These are phyloP conservation scores for Kodamaea arcana DNA, from an alignment of 1,139 yeast species.

Conservation along the genomic window DNA sequence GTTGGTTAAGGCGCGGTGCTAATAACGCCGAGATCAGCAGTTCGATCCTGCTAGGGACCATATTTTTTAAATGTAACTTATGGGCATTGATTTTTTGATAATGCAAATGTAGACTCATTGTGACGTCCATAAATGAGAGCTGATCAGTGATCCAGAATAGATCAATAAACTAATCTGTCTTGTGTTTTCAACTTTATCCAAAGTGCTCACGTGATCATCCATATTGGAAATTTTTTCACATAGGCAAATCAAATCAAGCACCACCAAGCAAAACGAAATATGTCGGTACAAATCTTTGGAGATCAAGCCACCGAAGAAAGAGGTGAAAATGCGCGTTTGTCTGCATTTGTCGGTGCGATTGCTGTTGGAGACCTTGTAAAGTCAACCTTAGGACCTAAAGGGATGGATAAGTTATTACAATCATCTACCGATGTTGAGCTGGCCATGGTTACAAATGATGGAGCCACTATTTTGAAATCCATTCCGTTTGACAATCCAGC, in stretches of 20 bases:
- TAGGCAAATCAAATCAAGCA: not conserved
- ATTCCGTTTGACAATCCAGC: slow-evolving; percentile 98
- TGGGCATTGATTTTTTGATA: not conserved
- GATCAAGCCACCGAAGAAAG: slow-evolving; percentile 98
- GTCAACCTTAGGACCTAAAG: slow-evolving; percentile 95
- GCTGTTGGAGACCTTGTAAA: slow-evolving; percentile 98
- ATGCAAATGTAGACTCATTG: not conserved
- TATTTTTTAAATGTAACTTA: too few species aligned
- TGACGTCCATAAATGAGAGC: too few species aligned
- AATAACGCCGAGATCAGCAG: slow-evolving; percentile 40
- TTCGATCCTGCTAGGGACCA: slow-evolving; percentile 35
- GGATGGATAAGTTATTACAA: slow-evolving; percentile 94
- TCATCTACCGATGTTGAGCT: slow-evolving; percentile 73
- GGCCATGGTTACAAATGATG: slow-evolving; percentile 90
- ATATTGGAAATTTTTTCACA: not conserved
- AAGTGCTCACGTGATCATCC: too few species aligned
- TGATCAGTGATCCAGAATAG: too few species aligned
- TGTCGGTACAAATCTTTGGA: slow-evolving; percentile 90
- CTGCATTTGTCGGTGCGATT: slow-evolving; percentile 97
- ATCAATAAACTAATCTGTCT: too few species aligned
- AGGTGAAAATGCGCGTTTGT: slow-evolving; percentile 95
- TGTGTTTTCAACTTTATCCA: too few species aligned
- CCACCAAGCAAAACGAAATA: slow-evolving; percentile 10
- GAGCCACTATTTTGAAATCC: slow-evolving; percentile 92
- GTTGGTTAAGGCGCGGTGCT: slow-evolving; percentile 40